These are phyloP conservation scores for Larix kaempferi DNA, from an alignment of 75 land plant species.

Conservation along the genomic window DNA sequence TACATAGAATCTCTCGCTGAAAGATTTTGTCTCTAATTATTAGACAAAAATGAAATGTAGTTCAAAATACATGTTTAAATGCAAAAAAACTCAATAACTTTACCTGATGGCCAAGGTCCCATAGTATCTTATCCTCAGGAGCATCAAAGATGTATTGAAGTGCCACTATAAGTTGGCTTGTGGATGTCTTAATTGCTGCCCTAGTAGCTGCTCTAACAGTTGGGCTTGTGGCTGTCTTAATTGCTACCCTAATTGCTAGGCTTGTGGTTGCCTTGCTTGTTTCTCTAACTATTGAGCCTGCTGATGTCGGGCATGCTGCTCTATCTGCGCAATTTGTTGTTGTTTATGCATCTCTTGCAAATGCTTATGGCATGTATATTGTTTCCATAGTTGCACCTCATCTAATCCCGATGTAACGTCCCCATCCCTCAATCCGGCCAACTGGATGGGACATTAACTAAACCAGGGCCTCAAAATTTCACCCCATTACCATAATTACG, in stretches of 20 bases:
- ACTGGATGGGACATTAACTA: neutral
- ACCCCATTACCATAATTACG: too few species aligned
- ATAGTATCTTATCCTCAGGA: slow-evolving; percentile 86
- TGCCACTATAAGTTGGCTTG: slow-evolving; percentile 71
- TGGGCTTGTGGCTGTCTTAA: neutral
- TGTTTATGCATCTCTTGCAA: neutral
- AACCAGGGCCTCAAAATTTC: too few species aligned
- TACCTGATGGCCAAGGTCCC: slow-evolving; percentile 99
- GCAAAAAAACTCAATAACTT: neutral
- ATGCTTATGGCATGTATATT: neutral
- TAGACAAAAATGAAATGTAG: neutral
- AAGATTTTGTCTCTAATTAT: neutral
- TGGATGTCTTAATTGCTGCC: neutral
- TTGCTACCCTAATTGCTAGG: neutral
- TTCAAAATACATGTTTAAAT: neutral
- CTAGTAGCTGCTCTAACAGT: neutral
- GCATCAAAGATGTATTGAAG: slow-evolving; percentile 88
- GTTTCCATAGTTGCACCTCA: neutral
- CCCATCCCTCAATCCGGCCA: neutral
- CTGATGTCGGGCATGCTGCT: slow-evolving; percentile 5
- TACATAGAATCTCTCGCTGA: too few species aligned
- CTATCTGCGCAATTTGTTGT: slow-evolving; percentile 4
- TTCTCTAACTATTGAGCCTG: neutral
- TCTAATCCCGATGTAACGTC: too few species aligned
- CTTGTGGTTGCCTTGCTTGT: neutral